Base-by-base conservation (phyloP, 179 eudicot species). In the Silene noctiflora region DNA sequence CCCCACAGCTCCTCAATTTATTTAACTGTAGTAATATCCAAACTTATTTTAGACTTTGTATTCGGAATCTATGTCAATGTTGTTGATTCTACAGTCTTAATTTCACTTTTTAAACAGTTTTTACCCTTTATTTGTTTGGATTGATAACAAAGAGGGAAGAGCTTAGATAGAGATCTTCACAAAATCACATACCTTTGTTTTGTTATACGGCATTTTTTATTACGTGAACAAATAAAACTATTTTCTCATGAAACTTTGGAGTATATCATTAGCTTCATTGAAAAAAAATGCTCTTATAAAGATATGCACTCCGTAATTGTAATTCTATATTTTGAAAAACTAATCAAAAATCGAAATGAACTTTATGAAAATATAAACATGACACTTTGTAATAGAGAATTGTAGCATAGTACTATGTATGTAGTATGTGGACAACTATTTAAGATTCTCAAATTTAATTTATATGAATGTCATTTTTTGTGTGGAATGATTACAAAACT, bases 81-180 rank as follows among this genome's bases (percentile, higher is more conserved):
- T 58, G 25, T 69, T 72, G 25, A 46, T 70, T 72, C 17, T 72
- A 20, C 48, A 72, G 64, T 72, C 51, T 72, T 19, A n/a, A 27
- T 1, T 33, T 25, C 65, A 55, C 75, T 72, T 72, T 72, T 6
- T 1, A 58, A 58, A 55, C n/a, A 72, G 48, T 58, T 8, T 72
- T 72, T 70, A 12, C 21, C 27, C 21, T 69, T 69, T 39, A 6
- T 0, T 42, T 44, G 3, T 44, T 16, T 16, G 56, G 6, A 3
- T 13, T 71, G 7, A n/a, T 24, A 21, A 7, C 14, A 48, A 48
- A 51, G 13, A 27, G 53, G 44, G 24, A 29, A 22, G 13, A 24
- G 19, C 20, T 13, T 27, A 27, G 14, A 64, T 3, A n/a, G n/a
- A n/a, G n/a, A 64, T 11, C 55, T 48, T 48, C 17, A 19, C 65